Evolutionary conservation across 768 basidiomycete species (phyloP), one percentile per base, ranked within the genome.

Genomic region (Termitomyces sp.): DNA sequence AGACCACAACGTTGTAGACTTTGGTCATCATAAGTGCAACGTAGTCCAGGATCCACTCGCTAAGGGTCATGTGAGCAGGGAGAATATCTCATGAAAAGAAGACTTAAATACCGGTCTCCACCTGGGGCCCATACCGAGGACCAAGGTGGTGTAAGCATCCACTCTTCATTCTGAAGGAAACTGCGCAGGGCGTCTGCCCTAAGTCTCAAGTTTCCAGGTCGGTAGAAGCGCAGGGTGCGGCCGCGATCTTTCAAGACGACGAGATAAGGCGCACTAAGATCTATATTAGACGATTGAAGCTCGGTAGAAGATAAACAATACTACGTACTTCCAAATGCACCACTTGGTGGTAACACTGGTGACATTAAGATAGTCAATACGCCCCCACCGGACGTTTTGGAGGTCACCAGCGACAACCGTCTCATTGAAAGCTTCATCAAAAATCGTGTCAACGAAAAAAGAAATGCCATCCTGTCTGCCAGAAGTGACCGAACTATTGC

Each of bases 301-400:
- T 44, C 26, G n/a, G 51, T 33, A 46, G 14, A 10, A 50, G 50
- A 56, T 0, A 51, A 60, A 41, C 40, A 17, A 62, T 28, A 79
- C 84, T 30, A 79, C 84, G 57, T 67, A 94, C 94, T 82, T 80
- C 90, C 91, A 94, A 48, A 95, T 69, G 37, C 68, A 75, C 94
- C 94, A 96, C 66, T 87, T 88, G 2, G 91, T 92, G 55, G 92
- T 94, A 55, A 94, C 70, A 53, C 77, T 71, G 3, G 90, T 93
- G 60, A 94, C 92, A 59, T 87, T 85, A 60, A 93, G 72, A 69
- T 94, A 96, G 73, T 95, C 91, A 56, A 96, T 83, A 59, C 94
- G 84, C 50, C 83, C 94, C 81, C 87, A 95, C 56, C 81, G 84
- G 55, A 94, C 80, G 65, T 90, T 68, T 3, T 83, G 84, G 17